phyloP scores from a whole-genome alignment of 306 rosid species.

The Rubus parviflorus region DNA sequence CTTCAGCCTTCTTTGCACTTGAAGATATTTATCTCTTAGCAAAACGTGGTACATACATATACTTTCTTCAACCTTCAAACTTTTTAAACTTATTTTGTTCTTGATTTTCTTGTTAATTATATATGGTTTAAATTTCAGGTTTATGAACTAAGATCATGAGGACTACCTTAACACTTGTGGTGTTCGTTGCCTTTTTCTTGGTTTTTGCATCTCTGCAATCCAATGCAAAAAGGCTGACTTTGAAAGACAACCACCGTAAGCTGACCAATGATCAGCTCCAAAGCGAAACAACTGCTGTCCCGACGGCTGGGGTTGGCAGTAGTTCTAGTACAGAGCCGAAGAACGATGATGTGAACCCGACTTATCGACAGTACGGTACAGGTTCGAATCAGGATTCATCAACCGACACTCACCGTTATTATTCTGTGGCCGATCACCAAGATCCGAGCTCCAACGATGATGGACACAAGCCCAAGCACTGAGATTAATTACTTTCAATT shows the following conservation, averaged over 20 bases:
- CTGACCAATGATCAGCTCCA: background rate
- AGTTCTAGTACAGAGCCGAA: background rate
- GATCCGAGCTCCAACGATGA: background rate
- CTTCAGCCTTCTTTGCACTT: background rate
- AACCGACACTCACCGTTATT: slow-evolving; percentile 11
- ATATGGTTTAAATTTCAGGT: background rate
- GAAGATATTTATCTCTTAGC: background rate
- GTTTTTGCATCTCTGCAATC: background rate
- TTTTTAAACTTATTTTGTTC: background rate
- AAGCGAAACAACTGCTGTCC: background rate
- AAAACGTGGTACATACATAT: background rate
- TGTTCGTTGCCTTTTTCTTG: background rate
- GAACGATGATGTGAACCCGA: background rate
- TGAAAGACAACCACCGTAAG: slow-evolving; percentile 1
- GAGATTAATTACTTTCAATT: background rate
- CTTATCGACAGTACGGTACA: background rate
- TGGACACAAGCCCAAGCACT: background rate
- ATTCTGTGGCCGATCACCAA: background rate
- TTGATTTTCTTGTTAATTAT: background rate
- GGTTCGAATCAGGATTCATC: background rate
- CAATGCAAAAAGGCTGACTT: background rate
- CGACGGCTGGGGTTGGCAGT: background rate
- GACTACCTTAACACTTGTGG: background rate
- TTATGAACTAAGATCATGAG: background rate
- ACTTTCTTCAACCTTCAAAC: background rate